phyloP scores from a whole-genome alignment of 345 rosid genomes.

The Acer campestre region DNA sequence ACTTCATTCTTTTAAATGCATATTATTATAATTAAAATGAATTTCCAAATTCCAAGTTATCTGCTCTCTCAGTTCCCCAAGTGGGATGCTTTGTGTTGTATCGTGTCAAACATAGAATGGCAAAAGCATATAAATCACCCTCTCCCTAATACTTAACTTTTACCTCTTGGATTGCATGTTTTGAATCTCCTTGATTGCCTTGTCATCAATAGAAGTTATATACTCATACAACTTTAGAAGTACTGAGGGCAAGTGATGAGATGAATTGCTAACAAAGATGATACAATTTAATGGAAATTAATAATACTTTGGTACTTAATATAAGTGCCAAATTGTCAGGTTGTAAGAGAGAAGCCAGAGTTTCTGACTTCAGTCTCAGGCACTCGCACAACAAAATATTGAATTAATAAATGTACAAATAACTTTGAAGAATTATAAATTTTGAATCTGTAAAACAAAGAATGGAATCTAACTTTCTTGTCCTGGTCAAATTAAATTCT shows the following conservation, averaged over 20 bases:
- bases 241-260: neutral
- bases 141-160: neutral
- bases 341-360: neutral
- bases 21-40: slow-evolving; percentile 6
- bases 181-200: too few species aligned
- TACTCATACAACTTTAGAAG: neutral
- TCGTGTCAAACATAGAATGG: neutral
- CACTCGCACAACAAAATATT: neutral
- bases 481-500: neutral
- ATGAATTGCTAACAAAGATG: neutral
- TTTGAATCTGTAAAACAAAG: neutral
- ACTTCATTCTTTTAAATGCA: slow-evolving; percentile 2
- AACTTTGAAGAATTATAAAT: neutral
- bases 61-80: neutral
- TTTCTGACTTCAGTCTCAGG: neutral
- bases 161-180: neutral
- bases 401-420: neutral
- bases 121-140: neutral
- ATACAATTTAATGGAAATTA: neutral
- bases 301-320: neutral
- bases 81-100: neutral
- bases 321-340: neutral
- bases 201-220: neutral
- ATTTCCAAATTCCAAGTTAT: neutral
- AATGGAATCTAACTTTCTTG: neutral